A percentile compares a stretch with the other conserved stretches of the same genome.
Conservation (phyloP, 495 filamentous ascomycete species). For the Chaetomidium leptoderma region DNA sequence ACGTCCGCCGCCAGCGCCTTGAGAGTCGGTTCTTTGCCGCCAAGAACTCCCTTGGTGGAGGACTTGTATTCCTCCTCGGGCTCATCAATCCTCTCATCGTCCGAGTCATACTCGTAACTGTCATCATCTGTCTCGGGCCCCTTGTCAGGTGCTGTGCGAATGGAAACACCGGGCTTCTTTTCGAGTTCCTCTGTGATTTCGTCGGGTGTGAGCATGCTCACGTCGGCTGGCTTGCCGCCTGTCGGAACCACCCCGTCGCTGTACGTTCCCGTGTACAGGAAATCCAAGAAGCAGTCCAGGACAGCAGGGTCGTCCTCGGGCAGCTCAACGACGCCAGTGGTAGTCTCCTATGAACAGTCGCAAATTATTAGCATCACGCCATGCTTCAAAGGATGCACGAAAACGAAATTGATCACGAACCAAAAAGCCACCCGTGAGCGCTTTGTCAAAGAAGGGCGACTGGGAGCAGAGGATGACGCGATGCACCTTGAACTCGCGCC, state of each 20-base stretch:
- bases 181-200: neutral
- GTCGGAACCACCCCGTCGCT: neutral
- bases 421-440: no score
- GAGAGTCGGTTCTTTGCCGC: no score
- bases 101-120: neutral
- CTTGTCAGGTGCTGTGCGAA: neutral
- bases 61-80: slow-evolving; percentile 18
- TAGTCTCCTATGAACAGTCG: no score
- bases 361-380: no score
- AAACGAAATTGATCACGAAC: no score
- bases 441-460: no score
- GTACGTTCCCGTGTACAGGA: slow-evolving; percentile 32
- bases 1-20: no score
- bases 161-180: neutral
- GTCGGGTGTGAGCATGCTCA: neutral
- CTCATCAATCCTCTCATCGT: neutral
- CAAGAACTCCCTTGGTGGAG: no score
- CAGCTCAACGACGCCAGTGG: slow-evolving; percentile 15
- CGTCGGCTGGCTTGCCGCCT: no score
- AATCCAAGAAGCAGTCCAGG: slow-evolving; percentile 37
- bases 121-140: neutral
- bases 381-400: no score
- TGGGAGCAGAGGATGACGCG: no score
- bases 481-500: no score
- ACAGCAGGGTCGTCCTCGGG: slow-evolving; percentile 28